Evolutionary conservation across 139 green algal species (phyloP), one percentile per base, ranked within the genome.

Genomic region (Diplosphaera chodatii): DNA sequence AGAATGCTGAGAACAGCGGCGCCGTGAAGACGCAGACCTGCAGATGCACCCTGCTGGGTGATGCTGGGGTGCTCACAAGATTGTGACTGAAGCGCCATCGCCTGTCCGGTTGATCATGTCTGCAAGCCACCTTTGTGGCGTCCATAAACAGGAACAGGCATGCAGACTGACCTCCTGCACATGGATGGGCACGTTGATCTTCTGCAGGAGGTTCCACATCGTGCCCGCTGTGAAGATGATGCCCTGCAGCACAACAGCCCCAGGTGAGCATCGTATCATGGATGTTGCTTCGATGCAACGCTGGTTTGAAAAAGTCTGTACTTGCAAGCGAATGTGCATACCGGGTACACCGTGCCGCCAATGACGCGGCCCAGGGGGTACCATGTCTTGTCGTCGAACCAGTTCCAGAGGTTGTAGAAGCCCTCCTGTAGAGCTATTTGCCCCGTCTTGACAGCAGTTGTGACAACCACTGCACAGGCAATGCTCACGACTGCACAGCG

Each of bases 1-100:
- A 92, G 55, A 96, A 83, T 0, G 88, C 89, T 21, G 91, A 95
- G 82, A 98, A 98, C 22, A 98, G 78, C 0, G 93, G 93, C 22
- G 91, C 93, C 23, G 91, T 98, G 75, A 98, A 96, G 27, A 98
- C 93, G 74, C 93, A 98, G 22, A 98, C 90, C 88, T 94, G 81
- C 32, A 78, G 20, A 20, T 15, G 34, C n/a, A n/a, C n/a, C n/a
- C n/a, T n/a, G n/a, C n/a, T n/a, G n/a, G n/a, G n/a, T n/a, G n/a
- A n/a, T n/a, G n/a, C n/a, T n/a, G n/a, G n/a, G n/a, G n/a, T n/a
- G n/a, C n/a, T 59, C 48, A n/a, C 16, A 23, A 25, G 48, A 5
- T 59, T 59, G 4, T 23, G 48, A 18, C 25, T 59, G 10, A 48
- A 13, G 37, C 37, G 37, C 37, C 8, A 8, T 13, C 37, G 13